Evolutionary conservation across 768 basidiomycete species (phyloP).

Genomic region (Macrocybe gigantea): DNA sequence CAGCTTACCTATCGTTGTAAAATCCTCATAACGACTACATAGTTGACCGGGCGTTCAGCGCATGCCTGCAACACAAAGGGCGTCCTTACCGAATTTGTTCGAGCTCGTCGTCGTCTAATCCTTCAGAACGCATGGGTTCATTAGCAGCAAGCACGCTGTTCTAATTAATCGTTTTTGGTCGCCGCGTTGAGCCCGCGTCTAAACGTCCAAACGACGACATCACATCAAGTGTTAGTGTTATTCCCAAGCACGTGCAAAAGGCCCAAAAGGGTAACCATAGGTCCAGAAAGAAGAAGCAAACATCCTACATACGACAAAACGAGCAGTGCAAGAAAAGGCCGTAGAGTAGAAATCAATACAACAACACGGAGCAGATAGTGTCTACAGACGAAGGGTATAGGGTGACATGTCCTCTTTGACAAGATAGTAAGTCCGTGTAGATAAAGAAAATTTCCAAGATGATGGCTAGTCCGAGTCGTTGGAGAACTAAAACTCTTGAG

Average conservation of each 20-base stretch:
- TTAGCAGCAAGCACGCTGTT: not conserved
- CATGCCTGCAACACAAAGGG: not conserved
- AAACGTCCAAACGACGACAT: too few species aligned
- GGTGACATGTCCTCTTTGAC: slow-evolving; percentile 5
- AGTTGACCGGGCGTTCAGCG: slow-evolving; percentile 10
- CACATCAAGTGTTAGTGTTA: too few species aligned
- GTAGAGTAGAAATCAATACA: too few species aligned
- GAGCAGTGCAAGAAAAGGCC: too few species aligned
- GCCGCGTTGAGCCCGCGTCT: too few species aligned
- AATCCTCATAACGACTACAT: slow-evolving; percentile 86
- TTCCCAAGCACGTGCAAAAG: too few species aligned
- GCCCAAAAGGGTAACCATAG: too few species aligned
- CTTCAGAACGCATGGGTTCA: slow-evolving; percentile 36
- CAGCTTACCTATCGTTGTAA: slow-evolving; percentile 81
- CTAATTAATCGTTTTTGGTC: too few species aligned
- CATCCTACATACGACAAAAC: too few species aligned
- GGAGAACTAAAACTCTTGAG: slow-evolving; percentile 1
- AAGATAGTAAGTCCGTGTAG: slow-evolving; percentile 4
- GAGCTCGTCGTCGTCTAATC: slow-evolving; percentile 60
- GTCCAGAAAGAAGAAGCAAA: too few species aligned
- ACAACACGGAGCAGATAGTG: not conserved
- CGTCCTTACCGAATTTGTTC: slow-evolving; percentile 54
- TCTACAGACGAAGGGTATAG: slow-evolving; percentile 2
- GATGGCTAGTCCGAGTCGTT: not conserved
- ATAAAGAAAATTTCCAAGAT: too few species aligned